A percentile compares a stretch with the other conserved stretches of the same genome.
Conservation (phyloP, 371 early-diverging fungal species). For the Entomophthora muscae region DNA sequence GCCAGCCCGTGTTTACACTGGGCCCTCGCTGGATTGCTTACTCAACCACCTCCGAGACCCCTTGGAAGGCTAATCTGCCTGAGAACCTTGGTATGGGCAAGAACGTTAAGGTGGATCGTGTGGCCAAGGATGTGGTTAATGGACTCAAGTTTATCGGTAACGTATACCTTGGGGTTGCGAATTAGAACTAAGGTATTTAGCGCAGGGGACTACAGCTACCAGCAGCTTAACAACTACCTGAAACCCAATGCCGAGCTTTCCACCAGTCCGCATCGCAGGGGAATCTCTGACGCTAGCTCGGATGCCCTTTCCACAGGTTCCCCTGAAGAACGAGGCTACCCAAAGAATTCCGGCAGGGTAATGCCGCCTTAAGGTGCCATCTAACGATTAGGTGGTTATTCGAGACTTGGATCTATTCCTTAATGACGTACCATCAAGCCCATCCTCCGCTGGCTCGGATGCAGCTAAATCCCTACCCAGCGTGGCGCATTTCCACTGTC, state of each 20-base stretch:
- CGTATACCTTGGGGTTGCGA: not conserved
- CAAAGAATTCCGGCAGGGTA: slow-evolving; percentile 7
- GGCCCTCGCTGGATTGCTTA: slow-evolving; percentile 44
- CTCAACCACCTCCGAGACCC: slow-evolving; percentile 25
- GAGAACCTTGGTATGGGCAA: not conserved
- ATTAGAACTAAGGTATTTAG: not conserved
- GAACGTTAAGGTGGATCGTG: slow-evolving; percentile 13
- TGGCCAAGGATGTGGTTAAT: slow-evolving; percentile 49
- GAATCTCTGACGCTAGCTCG: not conserved
- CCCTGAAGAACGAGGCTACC: not conserved
- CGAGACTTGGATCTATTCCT: slow-evolving; percentile 22
- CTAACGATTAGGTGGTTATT: slow-evolving; percentile 24
- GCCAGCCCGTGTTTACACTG: slow-evolving; percentile 28
- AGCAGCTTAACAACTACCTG: slow-evolving; percentile 2
- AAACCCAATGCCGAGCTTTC: not conserved
- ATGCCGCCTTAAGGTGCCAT: not conserved
- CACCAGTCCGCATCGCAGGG: not conserved
- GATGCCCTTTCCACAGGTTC: not conserved
- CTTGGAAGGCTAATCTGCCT: slow-evolving; percentile 12
- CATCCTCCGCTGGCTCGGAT: slow-evolving; percentile 6
- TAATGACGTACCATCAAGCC: slow-evolving; percentile 10
- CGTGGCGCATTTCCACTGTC: slow-evolving; percentile 54
- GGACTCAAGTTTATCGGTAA: slow-evolving; percentile 47
- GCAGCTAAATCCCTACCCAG: slow-evolving; percentile 19
- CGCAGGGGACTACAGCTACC: slow-evolving; percentile 7